A percentile compares a stretch with the other conserved stretches of the same genome.
These are phyloP conservation scores for Diaporthe sp. DNA, from an alignment of 2,329 filamentous ascomycete genomes.

Conservation along the genomic window DNA sequence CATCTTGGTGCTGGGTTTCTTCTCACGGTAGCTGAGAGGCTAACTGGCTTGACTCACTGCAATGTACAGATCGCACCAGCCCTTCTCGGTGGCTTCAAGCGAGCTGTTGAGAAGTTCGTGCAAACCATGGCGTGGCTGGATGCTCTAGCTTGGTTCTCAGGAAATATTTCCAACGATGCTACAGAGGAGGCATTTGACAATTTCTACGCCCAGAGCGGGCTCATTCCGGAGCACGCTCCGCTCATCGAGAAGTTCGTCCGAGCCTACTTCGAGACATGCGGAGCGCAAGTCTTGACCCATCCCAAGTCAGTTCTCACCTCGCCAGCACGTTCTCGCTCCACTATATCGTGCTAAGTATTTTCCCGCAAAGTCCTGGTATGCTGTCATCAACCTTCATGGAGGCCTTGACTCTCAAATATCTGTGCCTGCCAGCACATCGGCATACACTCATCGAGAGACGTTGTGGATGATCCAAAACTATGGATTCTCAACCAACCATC, in stretches of 20 bases:
- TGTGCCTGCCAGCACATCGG: slow-evolving; percentile 42
- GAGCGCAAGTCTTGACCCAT: background rate
- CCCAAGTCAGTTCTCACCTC: background rate
- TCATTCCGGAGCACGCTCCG: slow-evolving; percentile 19
- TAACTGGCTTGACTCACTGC: background rate
- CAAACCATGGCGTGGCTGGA: slow-evolving; percentile 25
- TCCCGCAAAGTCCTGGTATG: slow-evolving; percentile 46
- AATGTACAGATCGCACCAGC: slow-evolving; percentile 7
- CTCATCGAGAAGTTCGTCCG: background rate
- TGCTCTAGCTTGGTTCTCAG: slow-evolving; percentile 18
- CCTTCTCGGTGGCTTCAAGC: slow-evolving; percentile 16
- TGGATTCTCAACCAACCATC: slow-evolving; percentile 39
- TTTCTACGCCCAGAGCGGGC: slow-evolving; percentile 27
- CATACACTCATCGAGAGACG: slow-evolving; percentile 55
- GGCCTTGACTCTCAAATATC: slow-evolving; percentile 51
- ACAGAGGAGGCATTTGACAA: slow-evolving; percentile 25
- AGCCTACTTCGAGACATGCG: slow-evolving; percentile 27
- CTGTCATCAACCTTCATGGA: slow-evolving; percentile 54
- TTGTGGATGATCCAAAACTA: slow-evolving; percentile 62
- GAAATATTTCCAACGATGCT: slow-evolving; percentile 19
- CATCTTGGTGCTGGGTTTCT: background rate
- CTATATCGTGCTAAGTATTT: background rate
- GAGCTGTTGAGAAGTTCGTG: slow-evolving; percentile 27
- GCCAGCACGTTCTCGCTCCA: too few relatives aligned
- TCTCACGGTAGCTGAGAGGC: background rate